Evolutionary conservation across 2,329 filamentous ascomycete genomes (phyloP), one percentile per base, ranked within the genome.

Genomic region (Penicillium thymicola): DNA sequence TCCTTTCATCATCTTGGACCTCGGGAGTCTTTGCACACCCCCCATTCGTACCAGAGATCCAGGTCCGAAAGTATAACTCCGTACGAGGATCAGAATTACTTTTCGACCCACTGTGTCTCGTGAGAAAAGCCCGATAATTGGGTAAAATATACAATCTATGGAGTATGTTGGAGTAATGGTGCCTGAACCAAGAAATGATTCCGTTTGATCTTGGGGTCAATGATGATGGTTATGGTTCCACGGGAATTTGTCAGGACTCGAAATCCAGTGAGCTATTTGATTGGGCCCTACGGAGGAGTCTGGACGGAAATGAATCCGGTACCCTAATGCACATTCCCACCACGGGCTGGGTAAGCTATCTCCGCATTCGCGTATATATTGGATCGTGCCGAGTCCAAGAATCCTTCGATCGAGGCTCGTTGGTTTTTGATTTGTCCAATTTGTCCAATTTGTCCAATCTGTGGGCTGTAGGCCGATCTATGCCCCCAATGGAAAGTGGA

Each of bases 41-140:
- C n/a, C 54, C 48, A 52, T 25, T 41, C 36, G 48, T 52, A 56
- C 54, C 48, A 52, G 8, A 52, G 48, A 46, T 56, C 14, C 9
- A 23, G 43, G 10, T 30, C 36, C 32, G 27, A 16, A 51, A 21
- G 40, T 3, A 34, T 45, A 28, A 7, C 2, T 23, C 21, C 1
- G 5, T n/a, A 44, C 46, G 53, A 46, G 6, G 36, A n/a, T 36
- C 42, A 18, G 5, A 42, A n/a, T 27, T 18, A 30, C n/a, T 30
- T n/a, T 18, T 16, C 4, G 47, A 28, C 8, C 54, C 46, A 55
- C 52, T 9, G 3, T 10, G 18, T 28, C 40, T 32, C 40, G 32
- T 28, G 16, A 23, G 36, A 40, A 46, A 25, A 6, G 13, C 9
- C n/a, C 27, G 28, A 27, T 55, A 18, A 55, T 44, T 55, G 47